Base-by-base conservation (phyloP, 306 rosid genomes). In the Sechiopsis laciniata region DNA sequence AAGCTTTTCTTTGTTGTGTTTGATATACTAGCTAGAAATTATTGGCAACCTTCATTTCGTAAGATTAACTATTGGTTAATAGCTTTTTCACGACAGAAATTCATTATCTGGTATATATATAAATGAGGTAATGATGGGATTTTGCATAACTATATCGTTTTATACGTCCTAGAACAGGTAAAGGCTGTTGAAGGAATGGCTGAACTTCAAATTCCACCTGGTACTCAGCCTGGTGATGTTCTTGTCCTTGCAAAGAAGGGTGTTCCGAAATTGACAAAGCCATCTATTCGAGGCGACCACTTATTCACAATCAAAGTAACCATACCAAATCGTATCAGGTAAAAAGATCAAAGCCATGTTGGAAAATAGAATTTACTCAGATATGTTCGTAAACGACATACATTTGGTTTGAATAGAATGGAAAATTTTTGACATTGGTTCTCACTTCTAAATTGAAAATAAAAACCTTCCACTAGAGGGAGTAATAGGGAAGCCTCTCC, bases 281-380 rank as follows among this genome's bases (percentile, higher is more conserved):
- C 97, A 24, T 87, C 97, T 50, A 85, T 94, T 67, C 97, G 99
- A 24, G 97, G 99, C 5, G 97, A 94, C 76, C 99, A 94, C 85
- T 77, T 94, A 79, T 89, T 94, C 80, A 87, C 87, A 16, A 87
- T 94, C 64, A 87, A 94, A 84, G 95, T 94, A 72, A 83, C 92
- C 22, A 86, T 94, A 80, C 97, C 99, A 50, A 91, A 87, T 73
- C 92, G 95, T 61, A 74, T 89, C 73, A 90, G 99, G 99, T 94
- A 84, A 55, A 14, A 72, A 22, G 16, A 55, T 71, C n/a, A 8
- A 50, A 16, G n/a, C 4, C 48, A 16, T 16, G 15, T 26, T 52
- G 42, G 19, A 21, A 70, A 5, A 63, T 62, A n/a, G 60, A 22
- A 71, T 71, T 24, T 29, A 22, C 62, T 29, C 16, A 45, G 50